A percentile compares a stretch with the other conserved stretches of the same genome.
These are phyloP conservation scores for Ambrosia artemisiifolia DNA, from an alignment of 129 eudicot species.

Conservation along the genomic window DNA sequence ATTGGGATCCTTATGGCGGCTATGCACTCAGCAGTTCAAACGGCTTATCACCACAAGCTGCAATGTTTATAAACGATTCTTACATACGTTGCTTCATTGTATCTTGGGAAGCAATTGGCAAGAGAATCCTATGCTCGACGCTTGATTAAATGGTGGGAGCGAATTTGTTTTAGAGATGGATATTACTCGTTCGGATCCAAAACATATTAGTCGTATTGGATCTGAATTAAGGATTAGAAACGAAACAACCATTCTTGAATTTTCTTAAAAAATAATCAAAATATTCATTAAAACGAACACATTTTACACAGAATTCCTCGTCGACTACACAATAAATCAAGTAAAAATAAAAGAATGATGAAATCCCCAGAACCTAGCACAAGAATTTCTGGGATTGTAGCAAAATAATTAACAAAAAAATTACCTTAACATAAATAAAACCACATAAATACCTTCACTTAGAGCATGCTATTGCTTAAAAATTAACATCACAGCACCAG, in stretches of 20 bases:
- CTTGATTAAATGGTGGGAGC: too few relatives aligned
- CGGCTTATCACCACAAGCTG: too few relatives aligned
- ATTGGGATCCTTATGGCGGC: too few relatives aligned
- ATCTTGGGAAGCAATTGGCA: too few relatives aligned
- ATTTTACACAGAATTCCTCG: conserved; percentile 18
- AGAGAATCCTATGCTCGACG: too few relatives aligned
- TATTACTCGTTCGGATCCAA: not conserved
- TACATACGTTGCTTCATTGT: too few relatives aligned
- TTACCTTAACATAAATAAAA: conserved; percentile 19
- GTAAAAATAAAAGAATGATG: conserved; percentile 40
- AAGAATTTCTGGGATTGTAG: conserved; percentile 16
- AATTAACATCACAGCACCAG: conserved; percentile 11
- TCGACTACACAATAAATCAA: conserved; percentile 25
- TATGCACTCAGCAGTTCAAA: too few relatives aligned
- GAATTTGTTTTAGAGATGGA: too few relatives aligned
- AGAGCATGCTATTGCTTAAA: conserved; percentile 12
- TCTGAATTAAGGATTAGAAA: not conserved
- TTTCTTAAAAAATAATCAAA: not conserved
- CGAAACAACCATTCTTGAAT: not conserved
- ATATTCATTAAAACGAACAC: conserved; percentile 1
- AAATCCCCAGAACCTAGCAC: conserved; percentile 19
- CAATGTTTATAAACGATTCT: too few relatives aligned
- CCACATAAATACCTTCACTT: not conserved
- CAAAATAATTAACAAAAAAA: conserved; percentile 27
- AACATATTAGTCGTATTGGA: too few relatives aligned